A percentile compares a stretch with the other conserved stretches of the same genome.
Evolutionary conservation across 495 filamentous ascomycete genomes (phyloP).

Genomic region (Aspergillus cristatus): DNA sequence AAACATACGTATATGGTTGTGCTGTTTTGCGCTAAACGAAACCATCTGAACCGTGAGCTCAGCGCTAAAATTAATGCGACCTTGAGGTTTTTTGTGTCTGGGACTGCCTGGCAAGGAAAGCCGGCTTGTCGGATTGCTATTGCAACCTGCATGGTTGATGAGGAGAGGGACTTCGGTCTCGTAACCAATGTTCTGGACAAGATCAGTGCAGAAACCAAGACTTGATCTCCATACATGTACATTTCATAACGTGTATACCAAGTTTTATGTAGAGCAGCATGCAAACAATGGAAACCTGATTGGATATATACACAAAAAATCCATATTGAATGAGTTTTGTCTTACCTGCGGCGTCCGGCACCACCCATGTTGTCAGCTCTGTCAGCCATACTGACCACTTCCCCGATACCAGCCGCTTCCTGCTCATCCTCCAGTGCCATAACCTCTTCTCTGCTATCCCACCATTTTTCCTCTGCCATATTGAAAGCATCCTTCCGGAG

Average conservation of each 20-base stretch:
- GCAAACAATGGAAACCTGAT: too few species aligned
- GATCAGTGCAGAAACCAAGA: too few species aligned
- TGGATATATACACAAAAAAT: too few species aligned
- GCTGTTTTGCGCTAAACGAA: slow-evolving; percentile 67
- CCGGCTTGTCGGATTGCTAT: slow-evolving; percentile 74
- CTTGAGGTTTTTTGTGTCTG: slow-evolving; percentile 71
- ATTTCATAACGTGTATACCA: too few species aligned
- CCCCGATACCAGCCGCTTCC: slow-evolving; percentile 88
- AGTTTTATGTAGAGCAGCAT: too few species aligned
- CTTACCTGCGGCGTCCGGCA: slow-evolving; percentile 49
- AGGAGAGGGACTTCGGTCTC: slow-evolving; percentile 25
- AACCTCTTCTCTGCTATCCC: slow-evolving; percentile 95
- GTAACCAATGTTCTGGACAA: slow-evolving; percentile 28
- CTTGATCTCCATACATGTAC: too few species aligned
- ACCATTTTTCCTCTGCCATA: slow-evolving; percentile 91
- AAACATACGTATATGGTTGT: slow-evolving; percentile 64
- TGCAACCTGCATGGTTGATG: slow-evolving; percentile 62
- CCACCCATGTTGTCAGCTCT: slow-evolving; percentile 47
- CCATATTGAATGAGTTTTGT: neutral
- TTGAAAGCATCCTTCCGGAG: slow-evolving; percentile 82
- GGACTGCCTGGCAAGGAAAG: slow-evolving; percentile 63
- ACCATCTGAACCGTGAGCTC: slow-evolving; percentile 53
- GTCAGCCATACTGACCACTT: slow-evolving; percentile 82
- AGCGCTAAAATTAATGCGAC: slow-evolving; percentile 63
- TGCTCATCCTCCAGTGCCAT: slow-evolving; percentile 90